Conservation (phyloP, 2,329 filamentous ascomycete species). For the Curvularia lunata region DNA sequence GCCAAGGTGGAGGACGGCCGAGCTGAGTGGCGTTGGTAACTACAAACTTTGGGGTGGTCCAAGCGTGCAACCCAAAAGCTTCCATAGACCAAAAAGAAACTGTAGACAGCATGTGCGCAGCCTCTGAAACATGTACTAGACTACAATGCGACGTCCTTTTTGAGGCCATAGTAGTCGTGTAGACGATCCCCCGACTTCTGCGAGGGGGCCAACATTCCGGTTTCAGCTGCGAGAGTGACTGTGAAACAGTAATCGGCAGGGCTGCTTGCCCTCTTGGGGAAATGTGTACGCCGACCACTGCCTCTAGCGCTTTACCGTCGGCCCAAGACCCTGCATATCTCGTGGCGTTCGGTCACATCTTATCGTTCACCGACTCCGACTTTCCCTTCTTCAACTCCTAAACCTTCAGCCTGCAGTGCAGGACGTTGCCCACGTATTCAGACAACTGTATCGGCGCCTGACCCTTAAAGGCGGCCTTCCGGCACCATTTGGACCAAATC, state of each 20-base stretch:
- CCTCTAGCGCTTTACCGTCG: conserved; percentile 15
- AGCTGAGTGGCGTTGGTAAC: background rate
- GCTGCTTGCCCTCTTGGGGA: conserved; percentile 9
- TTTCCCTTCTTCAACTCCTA: background rate
- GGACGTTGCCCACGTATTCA: background rate
- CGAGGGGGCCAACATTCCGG: conserved; percentile 10
- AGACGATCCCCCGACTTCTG: conserved; percentile 2
- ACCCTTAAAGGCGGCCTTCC: background rate
- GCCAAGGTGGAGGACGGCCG: background rate
- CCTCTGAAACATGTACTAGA: background rate
- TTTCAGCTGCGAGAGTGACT: conserved; percentile 1
- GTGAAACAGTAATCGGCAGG: conserved; percentile 10
- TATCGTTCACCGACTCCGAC: conserved; percentile 15
- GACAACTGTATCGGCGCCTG: background rate
- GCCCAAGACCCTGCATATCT: conserved; percentile 24
- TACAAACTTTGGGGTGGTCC: conserved; percentile 15
- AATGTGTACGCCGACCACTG: conserved; percentile 9
- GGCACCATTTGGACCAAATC: conserved; percentile 7
- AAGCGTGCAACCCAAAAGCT: conserved; percentile 11
- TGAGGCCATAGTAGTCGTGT: background rate
- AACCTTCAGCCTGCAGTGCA: background rate
- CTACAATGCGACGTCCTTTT: background rate
- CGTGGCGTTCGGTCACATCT: conserved; percentile 14
- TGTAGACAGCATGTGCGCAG: background rate
- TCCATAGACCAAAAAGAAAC: background rate